phyloP scores from a whole-genome alignment of 306 rosid genomes.

The Calophaca sinica region DNA sequence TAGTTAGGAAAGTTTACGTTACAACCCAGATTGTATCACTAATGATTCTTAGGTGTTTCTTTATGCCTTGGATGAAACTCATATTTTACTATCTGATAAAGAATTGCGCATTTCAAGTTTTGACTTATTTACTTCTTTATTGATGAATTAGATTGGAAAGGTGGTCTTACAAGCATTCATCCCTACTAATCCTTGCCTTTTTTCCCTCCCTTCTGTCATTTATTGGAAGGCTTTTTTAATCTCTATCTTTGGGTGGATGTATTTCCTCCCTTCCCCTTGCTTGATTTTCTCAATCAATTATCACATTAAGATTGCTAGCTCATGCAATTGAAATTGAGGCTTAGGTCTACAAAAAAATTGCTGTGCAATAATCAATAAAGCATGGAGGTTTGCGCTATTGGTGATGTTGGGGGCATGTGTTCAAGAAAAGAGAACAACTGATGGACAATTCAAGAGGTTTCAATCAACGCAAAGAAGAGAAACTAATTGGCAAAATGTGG shows the following conservation, averaged over 20 bases:
- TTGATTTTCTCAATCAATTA: constrained; percentile 23
- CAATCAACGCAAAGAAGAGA: constrained; percentile 14
- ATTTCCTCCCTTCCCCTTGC: constrained; percentile 3
- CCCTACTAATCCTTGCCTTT: background rate
- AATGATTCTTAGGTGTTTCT: constrained; percentile 23
- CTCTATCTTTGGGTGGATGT: background rate
- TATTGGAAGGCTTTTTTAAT: background rate
- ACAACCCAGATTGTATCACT: constrained; percentile 29
- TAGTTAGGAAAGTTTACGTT: constrained; percentile 32
- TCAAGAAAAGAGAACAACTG: constrained; percentile 5
- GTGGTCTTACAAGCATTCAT: background rate
- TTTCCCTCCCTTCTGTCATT: background rate
- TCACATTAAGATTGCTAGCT: constrained; percentile 24
- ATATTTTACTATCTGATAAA: background rate
- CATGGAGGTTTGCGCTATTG: constrained; percentile 27
- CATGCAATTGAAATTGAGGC: constrained; percentile 17
- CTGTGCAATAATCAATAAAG: constrained; percentile 19
- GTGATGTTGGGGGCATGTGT: constrained; percentile 3
- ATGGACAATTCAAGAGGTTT: constrained; percentile 15
- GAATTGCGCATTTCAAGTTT: constrained; percentile 9
- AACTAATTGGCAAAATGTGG: constrained; percentile 20
- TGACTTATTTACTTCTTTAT: constrained; percentile 2
- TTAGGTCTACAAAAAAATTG: constrained; percentile 3
- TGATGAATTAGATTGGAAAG: constrained; percentile 6
- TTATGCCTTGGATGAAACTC: constrained; percentile 40